These are phyloP conservation scores for Pascua guehoae DNA, from an alignment of 1,284 basidiomycete species.

Conservation along the genomic window DNA sequence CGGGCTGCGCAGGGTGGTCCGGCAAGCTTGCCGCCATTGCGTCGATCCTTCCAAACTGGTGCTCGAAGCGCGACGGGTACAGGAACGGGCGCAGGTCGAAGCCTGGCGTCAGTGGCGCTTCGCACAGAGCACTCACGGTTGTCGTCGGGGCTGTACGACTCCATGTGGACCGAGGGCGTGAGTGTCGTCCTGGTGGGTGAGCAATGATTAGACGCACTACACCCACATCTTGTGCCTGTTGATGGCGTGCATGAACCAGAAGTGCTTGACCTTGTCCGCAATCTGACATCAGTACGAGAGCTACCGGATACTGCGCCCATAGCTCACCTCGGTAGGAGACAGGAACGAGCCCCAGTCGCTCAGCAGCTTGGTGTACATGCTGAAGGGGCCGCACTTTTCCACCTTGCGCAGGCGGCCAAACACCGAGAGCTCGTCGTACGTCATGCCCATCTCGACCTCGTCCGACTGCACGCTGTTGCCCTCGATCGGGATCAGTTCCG, in stretches of 20 bases:
- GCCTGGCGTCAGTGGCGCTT: slow-evolving; percentile 52
- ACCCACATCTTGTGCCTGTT: slow-evolving; percentile 93
- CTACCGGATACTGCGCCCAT: slow-evolving; percentile 21
- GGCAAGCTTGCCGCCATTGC: slow-evolving; percentile 69
- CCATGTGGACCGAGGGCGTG: slow-evolving; percentile 94
- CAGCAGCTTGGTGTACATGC: slow-evolving; percentile 90
- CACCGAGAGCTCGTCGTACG: slow-evolving; percentile 92
- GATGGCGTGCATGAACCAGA: slow-evolving; percentile 94
- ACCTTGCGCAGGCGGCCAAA: slow-evolving; percentile 92
- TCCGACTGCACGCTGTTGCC: slow-evolving; percentile 92
- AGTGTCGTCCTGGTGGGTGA: slow-evolving; percentile 64
- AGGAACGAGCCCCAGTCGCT: slow-evolving; percentile 79
- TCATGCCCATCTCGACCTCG: slow-evolving; percentile 99
- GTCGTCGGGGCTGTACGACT: slow-evolving; percentile 47
- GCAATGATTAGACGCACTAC: background rate
- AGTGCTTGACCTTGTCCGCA: slow-evolving; percentile 93
- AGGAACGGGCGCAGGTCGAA: slow-evolving; percentile 96
- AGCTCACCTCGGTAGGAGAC: slow-evolving; percentile 61
- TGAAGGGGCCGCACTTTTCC: slow-evolving; percentile 94
- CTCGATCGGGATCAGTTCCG: slow-evolving; percentile 90
- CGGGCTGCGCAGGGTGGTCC: slow-evolving; percentile 59
- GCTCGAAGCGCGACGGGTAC: slow-evolving; percentile 88
- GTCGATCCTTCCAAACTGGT: slow-evolving; percentile 95
- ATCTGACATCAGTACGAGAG: slow-evolving; percentile 56
- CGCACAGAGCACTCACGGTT: slow-evolving; percentile 9